These are phyloP conservation scores for Kodamaea neixiangensis DNA, from an alignment of 805 yeast species.

Conservation along the genomic window DNA sequence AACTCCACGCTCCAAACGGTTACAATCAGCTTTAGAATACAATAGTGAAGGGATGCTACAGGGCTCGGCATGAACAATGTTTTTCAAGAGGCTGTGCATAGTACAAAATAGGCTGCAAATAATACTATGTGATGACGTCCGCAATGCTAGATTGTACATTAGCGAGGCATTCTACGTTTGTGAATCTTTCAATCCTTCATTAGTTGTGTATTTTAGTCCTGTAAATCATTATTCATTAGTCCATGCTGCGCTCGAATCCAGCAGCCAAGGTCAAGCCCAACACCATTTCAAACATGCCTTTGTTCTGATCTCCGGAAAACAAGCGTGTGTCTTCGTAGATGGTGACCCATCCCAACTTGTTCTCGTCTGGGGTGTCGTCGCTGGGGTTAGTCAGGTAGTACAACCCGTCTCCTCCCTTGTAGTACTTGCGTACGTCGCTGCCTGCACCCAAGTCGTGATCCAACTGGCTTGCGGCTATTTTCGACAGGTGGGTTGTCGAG, in stretches of 20 bases:
- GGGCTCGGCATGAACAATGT: neutral
- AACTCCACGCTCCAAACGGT: neutral
- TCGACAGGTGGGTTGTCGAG: neutral
- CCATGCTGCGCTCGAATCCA: conserved; percentile 39
- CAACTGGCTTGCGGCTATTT: conserved; percentile 12
- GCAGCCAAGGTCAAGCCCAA: conserved; percentile 55
- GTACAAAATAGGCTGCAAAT: neutral
- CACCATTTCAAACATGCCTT: conserved; percentile 56
- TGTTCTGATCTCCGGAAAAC: conserved; percentile 21
- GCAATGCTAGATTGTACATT: neutral
- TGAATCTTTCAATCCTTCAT: neutral
- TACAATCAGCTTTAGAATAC: neutral
- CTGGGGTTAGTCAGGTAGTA: conserved; percentile 44
- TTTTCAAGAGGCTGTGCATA: neutral
- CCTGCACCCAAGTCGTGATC: conserved; percentile 27
- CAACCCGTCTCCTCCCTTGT: conserved; percentile 58
- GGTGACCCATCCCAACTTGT: conserved; percentile 66
- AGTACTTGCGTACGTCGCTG: conserved; percentile 32
- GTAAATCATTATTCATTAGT: conserved; percentile 5
- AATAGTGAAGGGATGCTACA: neutral
- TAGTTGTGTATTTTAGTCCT: neutral
- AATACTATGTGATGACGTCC: neutral
- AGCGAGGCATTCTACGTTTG: neutral
- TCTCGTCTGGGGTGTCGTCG: conserved; percentile 63
- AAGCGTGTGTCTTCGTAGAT: conserved; percentile 48